Evolutionary conservation across 2,329 filamentous ascomycete genomes (phyloP).

Genomic region (Colletotrichum viniferum): DNA sequence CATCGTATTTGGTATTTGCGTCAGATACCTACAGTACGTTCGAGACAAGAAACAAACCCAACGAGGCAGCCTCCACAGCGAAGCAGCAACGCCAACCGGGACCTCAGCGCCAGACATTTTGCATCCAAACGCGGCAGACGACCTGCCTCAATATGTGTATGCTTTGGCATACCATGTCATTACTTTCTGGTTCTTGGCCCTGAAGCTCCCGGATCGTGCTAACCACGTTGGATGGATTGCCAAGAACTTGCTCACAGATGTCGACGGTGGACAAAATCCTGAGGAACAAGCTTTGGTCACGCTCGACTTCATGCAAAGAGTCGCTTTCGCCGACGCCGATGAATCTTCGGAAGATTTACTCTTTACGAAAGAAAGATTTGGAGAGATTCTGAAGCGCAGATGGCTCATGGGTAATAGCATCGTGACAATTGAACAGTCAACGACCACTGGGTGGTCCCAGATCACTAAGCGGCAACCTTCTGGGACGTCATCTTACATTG

Average conservation of each 20-base stretch:
- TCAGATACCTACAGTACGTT: constrained; percentile 90
- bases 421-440: constrained; percentile 75
- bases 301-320: constrained; percentile 92
- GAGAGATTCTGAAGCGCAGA: constrained; percentile 68
- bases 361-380: constrained; percentile 70
- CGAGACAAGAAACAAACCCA: constrained; percentile 65
- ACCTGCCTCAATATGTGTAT: constrained; percentile 91
- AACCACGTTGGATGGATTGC: constrained; percentile 91
- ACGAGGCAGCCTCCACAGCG: constrained; percentile 49
- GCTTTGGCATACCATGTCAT: constrained; percentile 94
- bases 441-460: constrained; percentile 69
- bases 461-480: constrained; percentile 75
- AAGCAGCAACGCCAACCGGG: constrained; percentile 30
- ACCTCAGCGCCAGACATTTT: constrained; percentile 4
- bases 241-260: constrained; percentile 81
- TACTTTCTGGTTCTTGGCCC: constrained; percentile 92
- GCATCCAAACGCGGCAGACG: constrained; percentile 55
- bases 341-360: constrained; percentile 71
- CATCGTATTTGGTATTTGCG: constrained; percentile 93
- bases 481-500: constrained; percentile 64
- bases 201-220: constrained; percentile 83
- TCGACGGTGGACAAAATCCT: constrained; percentile 73
- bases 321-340: constrained; percentile 83
- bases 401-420: constrained; percentile 79
- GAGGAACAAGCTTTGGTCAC: constrained; percentile 95